Conservation (phyloP, 768 basidiomycete genomes). For the Pleurotus salmoneostramineus region DNA sequence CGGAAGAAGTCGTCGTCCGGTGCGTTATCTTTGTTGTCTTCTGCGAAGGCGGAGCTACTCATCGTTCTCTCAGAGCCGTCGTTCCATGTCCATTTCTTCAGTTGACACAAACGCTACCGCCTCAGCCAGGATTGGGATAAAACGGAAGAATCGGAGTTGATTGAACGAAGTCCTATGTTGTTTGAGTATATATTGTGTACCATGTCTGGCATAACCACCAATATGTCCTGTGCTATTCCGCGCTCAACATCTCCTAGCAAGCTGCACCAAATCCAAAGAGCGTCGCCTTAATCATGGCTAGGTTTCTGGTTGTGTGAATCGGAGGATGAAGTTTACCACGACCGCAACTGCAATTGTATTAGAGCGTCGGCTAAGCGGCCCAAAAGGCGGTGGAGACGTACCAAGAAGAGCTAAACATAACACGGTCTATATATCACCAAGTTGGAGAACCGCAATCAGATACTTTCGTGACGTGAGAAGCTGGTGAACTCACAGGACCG, state of each 20-base stretch:
- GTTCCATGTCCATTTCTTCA: slow-evolving; percentile 74
- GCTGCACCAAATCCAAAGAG: neutral
- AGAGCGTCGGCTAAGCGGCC: neutral
- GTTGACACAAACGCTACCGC: slow-evolving; percentile 61
- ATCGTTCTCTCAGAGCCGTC: slow-evolving; percentile 35
- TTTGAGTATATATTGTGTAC: neutral
- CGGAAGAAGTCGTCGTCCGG: slow-evolving; percentile 57
- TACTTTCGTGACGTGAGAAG: slow-evolving; percentile 2
- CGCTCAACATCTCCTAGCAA: neutral
- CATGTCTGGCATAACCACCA: too few species aligned
- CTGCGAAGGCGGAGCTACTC: neutral
- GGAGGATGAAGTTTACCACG: slow-evolving; percentile 79
- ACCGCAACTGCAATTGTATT: slow-evolving; percentile 58
- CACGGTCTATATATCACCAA: slow-evolving; percentile 52
- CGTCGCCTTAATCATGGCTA: neutral
- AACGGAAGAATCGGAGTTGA: slow-evolving; percentile 45
- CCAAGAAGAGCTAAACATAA: slow-evolving; percentile 80
- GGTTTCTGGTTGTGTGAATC: slow-evolving; percentile 51
- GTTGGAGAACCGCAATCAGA: slow-evolving; percentile 9
- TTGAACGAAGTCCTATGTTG: neutral
- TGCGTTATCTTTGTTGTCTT: slow-evolving; percentile 23
- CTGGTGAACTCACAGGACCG: slow-evolving; percentile 71
- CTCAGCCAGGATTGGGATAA: slow-evolving; percentile 46
- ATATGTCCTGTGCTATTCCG: too few species aligned
- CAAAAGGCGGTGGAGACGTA: slow-evolving; percentile 20